Conservation (phyloP, 495 filamentous ascomycete species). For the Neurospora africana region DNA sequence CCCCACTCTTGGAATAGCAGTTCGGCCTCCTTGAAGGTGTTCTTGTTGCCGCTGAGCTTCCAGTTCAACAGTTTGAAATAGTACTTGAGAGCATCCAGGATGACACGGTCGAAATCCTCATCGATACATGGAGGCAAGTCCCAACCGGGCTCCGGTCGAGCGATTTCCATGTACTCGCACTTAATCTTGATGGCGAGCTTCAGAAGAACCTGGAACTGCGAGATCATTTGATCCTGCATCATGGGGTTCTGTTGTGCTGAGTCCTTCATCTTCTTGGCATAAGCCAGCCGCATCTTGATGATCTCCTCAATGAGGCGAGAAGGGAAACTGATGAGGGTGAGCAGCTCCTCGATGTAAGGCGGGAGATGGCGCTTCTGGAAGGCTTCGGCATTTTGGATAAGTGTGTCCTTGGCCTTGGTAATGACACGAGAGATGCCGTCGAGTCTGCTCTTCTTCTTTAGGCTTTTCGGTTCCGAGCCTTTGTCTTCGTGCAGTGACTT, state of each 20-base stretch:
- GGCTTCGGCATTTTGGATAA: constrained; percentile 75
- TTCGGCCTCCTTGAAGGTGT: constrained; percentile 97
- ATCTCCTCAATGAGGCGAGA: constrained; percentile 94
- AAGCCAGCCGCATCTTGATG: constrained; percentile 83
- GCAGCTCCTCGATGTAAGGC: constrained; percentile 91
- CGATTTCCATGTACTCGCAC: constrained; percentile 71
- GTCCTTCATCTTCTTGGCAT: constrained; percentile 90
- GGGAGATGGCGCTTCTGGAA: constrained; percentile 89
- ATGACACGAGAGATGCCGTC: constrained; percentile 72
- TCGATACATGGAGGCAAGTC: constrained; percentile 93
- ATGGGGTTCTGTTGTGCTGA: constrained; percentile 70
- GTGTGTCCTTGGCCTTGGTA: constrained; percentile 80
- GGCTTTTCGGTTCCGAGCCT: constrained; percentile 26
- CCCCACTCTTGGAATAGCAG: constrained; percentile 96
- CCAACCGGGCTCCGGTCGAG: constrained; percentile 85
- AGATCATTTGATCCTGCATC: constrained; percentile 93
- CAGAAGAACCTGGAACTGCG: constrained; percentile 88
- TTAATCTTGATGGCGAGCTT: constrained; percentile 88
- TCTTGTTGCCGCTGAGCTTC: constrained; percentile 95
- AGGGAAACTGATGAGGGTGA: constrained; percentile 93
- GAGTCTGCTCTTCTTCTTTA: constrained; percentile 68
- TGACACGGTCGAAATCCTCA: constrained; percentile 91
- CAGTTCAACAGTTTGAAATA: constrained; percentile 96
- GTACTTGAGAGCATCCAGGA: constrained; percentile 88
- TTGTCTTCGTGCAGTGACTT: constrained; percentile 76